Evolutionary conservation across 1,284 basidiomycete genomes (phyloP).

Genomic region (Trametes pubescens): DNA sequence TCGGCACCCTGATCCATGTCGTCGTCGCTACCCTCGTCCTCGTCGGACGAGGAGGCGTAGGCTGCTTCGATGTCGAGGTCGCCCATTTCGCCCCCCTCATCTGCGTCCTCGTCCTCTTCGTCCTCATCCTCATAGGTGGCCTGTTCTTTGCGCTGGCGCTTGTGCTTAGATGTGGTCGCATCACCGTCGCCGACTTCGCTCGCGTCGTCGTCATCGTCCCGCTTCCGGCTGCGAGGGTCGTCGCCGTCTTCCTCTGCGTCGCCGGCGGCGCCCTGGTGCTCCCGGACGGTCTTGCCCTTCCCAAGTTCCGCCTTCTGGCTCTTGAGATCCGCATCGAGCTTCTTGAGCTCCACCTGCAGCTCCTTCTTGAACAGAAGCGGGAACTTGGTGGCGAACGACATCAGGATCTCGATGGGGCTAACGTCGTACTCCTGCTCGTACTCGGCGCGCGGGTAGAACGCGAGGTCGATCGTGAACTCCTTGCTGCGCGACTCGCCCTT

Average conservation of each 20-base stretch:
- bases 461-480: constrained; percentile 84
- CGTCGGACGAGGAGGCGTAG: constrained; percentile 59
- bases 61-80: constrained; percentile 78
- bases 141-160: constrained; percentile 55
- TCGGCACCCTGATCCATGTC: constrained; percentile 42
- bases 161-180: constrained; percentile 52
- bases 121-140: constrained; percentile 63
- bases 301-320: constrained; percentile 86
- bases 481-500: constrained; percentile 79
- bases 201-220: constrained; percentile 51
- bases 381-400: constrained; percentile 80
- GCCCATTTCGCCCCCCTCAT: constrained; percentile 60
- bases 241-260: constrained; percentile 63
- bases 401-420: constrained; percentile 76
- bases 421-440: constrained; percentile 90
- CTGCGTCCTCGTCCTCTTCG: constrained; percentile 63
- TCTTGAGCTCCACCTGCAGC: constrained; percentile 88
- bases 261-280: constrained; percentile 52
- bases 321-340: constrained; percentile 82
- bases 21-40: constrained; percentile 40
- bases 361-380: constrained; percentile 89
- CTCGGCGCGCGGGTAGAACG: constrained; percentile 89
- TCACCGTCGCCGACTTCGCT: constrained; percentile 47
- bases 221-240: constrained; percentile 66
- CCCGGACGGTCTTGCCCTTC: constrained; percentile 68